Evolutionary conservation across 2,329 filamentous ascomycete species (phyloP), one percentile per base, ranked within the genome.

Genomic region (Apiospora aurea): DNA sequence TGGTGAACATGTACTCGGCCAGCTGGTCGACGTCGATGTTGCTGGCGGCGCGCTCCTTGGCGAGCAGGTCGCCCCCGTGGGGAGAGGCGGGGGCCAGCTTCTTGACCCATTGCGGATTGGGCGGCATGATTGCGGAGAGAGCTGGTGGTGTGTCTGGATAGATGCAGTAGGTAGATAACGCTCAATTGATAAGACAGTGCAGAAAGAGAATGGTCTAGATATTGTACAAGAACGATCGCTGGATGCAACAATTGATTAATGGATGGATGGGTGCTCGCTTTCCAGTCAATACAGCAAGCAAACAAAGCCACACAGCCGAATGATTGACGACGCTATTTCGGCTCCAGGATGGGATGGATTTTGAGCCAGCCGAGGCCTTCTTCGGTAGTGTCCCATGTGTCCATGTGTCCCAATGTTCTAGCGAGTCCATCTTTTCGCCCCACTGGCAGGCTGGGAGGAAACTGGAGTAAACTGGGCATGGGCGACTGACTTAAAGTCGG

Each of bases 11-110:
- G 77, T 93, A 91, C 69, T 89, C 85, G 67, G 91, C 89, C 11
- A 95, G 85, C 78, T 90, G 88, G 72, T 92, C 87, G 26, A 94
- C 89, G 41, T 91, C 85, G 76, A 95, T 82, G 72, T 90, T 90
- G 69, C 91, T 93, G 77, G 88, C 88, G 34, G 87, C 87, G 74
- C 93, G 88, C 84, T 95, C 93, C 69, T 88, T 85, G n/a, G 86
- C 81, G 70, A 95, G 88, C 67, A 95, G 86, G 78, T 94, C 91
- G 51, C 87, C 85, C 74, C 93, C 92, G 77, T 94, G 92, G 6
- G 90, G 90, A 71, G 88, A 88, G 2, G 92, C 86, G 47, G 90
- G 90, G 84, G 87, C 90, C 75, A 93, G 84, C 75, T 88, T 86
- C 81, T 90, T 89, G 76, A 93, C 91, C 91, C 91, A 93, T 41